Conservation (phyloP, 768 basidiomycete genomes). For the Brasilioporus rufonigricans region DNA sequence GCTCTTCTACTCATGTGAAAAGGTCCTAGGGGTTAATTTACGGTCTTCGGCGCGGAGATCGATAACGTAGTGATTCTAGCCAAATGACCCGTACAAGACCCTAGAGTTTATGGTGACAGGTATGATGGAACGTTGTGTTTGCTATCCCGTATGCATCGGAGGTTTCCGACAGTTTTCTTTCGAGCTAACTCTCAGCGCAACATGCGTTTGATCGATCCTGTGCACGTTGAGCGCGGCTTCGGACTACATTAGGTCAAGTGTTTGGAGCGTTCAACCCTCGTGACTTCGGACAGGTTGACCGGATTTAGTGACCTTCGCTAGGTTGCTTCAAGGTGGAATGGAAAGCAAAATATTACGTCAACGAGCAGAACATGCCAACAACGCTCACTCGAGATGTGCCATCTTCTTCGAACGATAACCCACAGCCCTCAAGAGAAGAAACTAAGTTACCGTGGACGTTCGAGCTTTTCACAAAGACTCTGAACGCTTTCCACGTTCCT, state of each 20-base stretch:
- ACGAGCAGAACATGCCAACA: not conserved
- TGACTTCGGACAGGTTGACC: not conserved
- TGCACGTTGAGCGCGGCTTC: not conserved
- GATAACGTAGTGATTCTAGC: conserved; percentile 4
- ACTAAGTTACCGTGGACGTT: conserved; percentile 13
- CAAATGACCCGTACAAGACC: conserved; percentile 8
- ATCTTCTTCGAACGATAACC: conserved; percentile 18
- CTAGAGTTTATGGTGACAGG: conserved; percentile 4
- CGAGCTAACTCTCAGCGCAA: not conserved
- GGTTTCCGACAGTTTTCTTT: conserved; percentile 1
- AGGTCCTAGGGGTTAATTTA: conserved; percentile 7
- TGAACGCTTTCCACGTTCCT: conserved; percentile 11
- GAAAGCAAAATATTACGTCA: conserved; percentile 14
- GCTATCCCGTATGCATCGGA: not conserved
- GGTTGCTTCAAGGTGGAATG: not conserved
- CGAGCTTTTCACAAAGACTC: not conserved
- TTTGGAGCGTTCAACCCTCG: not conserved
- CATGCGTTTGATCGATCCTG: conserved; percentile 1
- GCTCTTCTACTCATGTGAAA: conserved; percentile 3
- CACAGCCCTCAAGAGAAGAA: conserved; percentile 9
- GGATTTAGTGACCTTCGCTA: not conserved
- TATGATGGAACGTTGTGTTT: not conserved
- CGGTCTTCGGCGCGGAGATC: conserved; percentile 7
- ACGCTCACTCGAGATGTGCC: not conserved
- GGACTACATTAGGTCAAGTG: not conserved